Evolutionary conservation across 352 stramenopile genomes (phyloP).

Genomic region (Globisporangium spiculum): DNA sequence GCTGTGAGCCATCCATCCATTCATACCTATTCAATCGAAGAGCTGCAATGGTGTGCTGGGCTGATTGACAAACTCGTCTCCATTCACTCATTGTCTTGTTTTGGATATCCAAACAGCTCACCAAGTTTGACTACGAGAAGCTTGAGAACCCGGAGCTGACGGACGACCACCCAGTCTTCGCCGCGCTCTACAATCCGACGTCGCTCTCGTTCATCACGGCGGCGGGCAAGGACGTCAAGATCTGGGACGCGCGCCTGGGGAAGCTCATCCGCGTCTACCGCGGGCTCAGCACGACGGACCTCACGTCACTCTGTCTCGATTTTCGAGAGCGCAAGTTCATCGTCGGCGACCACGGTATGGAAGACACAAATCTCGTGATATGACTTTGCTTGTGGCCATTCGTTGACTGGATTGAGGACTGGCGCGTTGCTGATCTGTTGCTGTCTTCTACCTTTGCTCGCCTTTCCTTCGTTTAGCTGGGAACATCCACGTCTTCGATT

Average conservation of each 20-base stretch:
- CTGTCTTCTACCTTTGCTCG: neutral
- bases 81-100: neutral
- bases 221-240: constrained; percentile 74
- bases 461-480: constrained; percentile 29
- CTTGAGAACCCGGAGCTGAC: constrained; percentile 83
- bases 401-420: neutral
- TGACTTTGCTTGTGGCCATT: neutral
- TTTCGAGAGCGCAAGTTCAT: constrained; percentile 85
- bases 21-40: neutral
- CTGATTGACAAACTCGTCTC: neutral
- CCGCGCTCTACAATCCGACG: constrained; percentile 81
- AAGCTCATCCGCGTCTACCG: constrained; percentile 81
- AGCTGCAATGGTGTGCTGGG: neutral
- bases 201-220: constrained; percentile 88
- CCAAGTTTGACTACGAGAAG: constrained; percentile 88
- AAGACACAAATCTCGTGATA: neutral
- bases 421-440: neutral
- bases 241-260: constrained; percentile 84
- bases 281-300: constrained; percentile 58
- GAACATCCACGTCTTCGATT: constrained; percentile 82
- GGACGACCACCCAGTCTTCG: constrained; percentile 79
- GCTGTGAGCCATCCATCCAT: neutral
- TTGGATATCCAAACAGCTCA: constrained; percentile 27
- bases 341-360: constrained; percentile 70
- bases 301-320: constrained; percentile 81